A percentile compares a stretch with the other conserved stretches of the same genome.
phyloP scores from a whole-genome alignment of 78 protist species.

The Parvularia atlantis region DNA sequence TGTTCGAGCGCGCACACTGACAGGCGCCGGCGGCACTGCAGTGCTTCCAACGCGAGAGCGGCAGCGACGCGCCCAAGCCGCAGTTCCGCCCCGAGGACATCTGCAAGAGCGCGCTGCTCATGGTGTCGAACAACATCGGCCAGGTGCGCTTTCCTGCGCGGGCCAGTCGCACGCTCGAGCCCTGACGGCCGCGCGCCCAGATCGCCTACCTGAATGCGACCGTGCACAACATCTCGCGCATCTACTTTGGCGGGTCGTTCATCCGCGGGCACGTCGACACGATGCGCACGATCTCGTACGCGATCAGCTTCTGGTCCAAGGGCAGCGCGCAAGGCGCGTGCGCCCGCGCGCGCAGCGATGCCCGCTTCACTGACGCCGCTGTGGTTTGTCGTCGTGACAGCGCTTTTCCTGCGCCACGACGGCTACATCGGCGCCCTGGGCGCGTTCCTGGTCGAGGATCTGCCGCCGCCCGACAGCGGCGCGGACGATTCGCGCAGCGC shows the following conservation, averaged over 20 bases:
- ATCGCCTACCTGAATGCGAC: slow-evolving; percentile 3
- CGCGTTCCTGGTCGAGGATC: slow-evolving; percentile 1
- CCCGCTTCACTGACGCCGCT: no score
- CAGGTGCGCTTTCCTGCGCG: slow-evolving; percentile 52
- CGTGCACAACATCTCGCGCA: neutral
- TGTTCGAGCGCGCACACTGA: no score
- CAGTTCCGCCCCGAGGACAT: slow-evolving; percentile 21
- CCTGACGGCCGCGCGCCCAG: no score
- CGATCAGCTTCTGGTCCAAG: slow-evolving; percentile 24
- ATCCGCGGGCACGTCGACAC: slow-evolving; percentile 23
- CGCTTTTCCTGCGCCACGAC: slow-evolving; percentile 43
- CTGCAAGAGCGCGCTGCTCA: slow-evolving; percentile 46
- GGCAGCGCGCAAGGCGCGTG: no score
- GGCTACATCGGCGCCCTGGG: slow-evolving; percentile 51
- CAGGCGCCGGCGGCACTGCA: no score
- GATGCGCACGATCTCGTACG: slow-evolving; percentile 16
- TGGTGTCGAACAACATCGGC: slow-evolving; percentile 81
- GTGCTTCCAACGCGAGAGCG: no score
- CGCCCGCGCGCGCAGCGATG: no score
- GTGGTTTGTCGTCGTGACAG: neutral
- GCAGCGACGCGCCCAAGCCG: no score
- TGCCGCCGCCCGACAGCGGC: no score
- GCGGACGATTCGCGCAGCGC: no score
- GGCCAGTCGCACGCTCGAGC: no score
- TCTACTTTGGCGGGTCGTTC: slow-evolving; percentile 37